Conservation (phyloP, 805 yeast species). For the Barnettozyma pratensis region DNA sequence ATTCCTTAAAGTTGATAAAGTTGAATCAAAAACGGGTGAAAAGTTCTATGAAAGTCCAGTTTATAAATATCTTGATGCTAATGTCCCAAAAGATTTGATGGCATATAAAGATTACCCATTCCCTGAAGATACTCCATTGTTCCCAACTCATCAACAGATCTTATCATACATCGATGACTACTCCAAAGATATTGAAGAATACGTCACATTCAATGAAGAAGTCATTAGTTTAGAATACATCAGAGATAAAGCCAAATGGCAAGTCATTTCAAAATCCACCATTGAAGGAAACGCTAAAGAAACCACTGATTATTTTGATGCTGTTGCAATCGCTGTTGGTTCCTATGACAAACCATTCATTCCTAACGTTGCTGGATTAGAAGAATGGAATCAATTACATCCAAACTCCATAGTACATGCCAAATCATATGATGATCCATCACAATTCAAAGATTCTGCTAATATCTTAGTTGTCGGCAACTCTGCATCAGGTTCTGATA, state of each 20-base stretch:
- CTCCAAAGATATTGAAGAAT: conserved; percentile 35
- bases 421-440: conserved; percentile 45
- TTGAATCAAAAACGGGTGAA: conserved; percentile 18
- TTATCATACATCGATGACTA: conserved; percentile 55
- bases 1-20: conserved; percentile 13
- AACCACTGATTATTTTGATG: conserved; percentile 42
- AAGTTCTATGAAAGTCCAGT: conserved; percentile 48
- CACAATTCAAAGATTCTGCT: conserved; percentile 33
- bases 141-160: conserved; percentile 60
- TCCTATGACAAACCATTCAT: conserved; percentile 56
- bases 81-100: conserved; percentile 63
- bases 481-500: conserved; percentile 73
- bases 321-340: conserved; percentile 60
- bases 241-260: conserved; percentile 34
- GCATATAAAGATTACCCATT: conserved; percentile 52
- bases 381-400: conserved; percentile 36
- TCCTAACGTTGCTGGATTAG: conserved; percentile 52
- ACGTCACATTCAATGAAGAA: conserved; percentile 41
- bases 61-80: conserved; percentile 65
- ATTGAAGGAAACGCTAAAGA: conserved; percentile 9
- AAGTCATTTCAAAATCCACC: conserved; percentile 33
- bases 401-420: conserved; percentile 55
- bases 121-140: conserved; percentile 40
- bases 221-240: conserved; percentile 36
- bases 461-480: conserved; percentile 67